Evolutionary conservation across 2,329 filamentous ascomycete genomes (phyloP).

Genomic region (Colletotrichum sp.): DNA sequence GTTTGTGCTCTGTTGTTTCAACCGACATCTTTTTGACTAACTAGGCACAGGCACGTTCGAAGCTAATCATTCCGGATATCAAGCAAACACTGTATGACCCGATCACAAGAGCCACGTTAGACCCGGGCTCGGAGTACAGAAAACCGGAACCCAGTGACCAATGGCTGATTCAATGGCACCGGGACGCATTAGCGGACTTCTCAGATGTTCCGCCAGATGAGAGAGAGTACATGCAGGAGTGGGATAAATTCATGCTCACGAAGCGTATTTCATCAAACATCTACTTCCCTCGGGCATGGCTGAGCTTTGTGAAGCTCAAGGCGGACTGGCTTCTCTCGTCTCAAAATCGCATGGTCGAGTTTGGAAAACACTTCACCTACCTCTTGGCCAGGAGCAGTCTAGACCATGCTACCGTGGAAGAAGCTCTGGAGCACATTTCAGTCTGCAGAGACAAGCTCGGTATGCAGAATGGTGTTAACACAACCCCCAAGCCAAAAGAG

Average conservation of each 20-base stretch:
- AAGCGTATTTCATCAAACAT: conserved; percentile 56
- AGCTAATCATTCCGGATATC: conserved; percentile 51
- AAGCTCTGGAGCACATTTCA: conserved; percentile 49
- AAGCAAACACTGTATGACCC: conserved; percentile 62
- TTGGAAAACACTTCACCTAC: conserved; percentile 58
- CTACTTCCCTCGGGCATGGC: conserved; percentile 57
- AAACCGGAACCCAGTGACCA: conserved; percentile 49
- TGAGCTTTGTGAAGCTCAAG: conserved; percentile 56
- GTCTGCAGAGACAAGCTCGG: conserved; percentile 39
- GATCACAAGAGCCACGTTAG: conserved; percentile 57
- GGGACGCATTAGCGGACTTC: conserved; percentile 62
- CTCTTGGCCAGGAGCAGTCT: conserved; percentile 55
- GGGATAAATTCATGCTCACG: conserved; percentile 60
- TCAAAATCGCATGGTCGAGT: conserved; percentile 55
- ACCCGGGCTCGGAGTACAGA: conserved; percentile 51
- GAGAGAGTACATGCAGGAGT: conserved; percentile 63
- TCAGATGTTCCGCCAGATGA: conserved; percentile 59
- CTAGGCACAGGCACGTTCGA: neutral
- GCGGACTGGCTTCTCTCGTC: conserved; percentile 56
- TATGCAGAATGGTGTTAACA: neutral
- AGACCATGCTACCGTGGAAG: conserved; percentile 45
- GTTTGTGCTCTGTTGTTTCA: neutral
- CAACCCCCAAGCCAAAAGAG: conserved; percentile 24
- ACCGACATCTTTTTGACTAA: neutral
- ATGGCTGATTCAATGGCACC: conserved; percentile 65